Base-by-base conservation (phyloP, 148 eudicot genomes). In the Heliamphora exappendiculata region DNA sequence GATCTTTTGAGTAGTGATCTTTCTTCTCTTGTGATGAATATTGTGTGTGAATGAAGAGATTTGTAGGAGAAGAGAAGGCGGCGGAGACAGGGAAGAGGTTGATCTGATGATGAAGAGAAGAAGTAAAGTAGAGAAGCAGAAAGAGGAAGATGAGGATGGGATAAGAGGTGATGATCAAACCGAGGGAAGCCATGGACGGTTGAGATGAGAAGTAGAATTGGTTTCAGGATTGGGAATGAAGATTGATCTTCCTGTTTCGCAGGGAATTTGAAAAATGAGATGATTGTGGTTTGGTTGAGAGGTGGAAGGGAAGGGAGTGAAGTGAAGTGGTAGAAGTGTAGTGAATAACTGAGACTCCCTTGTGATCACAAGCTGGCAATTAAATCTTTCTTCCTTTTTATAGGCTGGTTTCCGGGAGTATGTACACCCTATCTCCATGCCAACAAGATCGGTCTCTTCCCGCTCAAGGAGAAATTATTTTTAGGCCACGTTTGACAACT, bases 61-160 rank as follows among this genome's bases (percentile, higher is more conserved):
- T 36, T 42, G 9, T 37, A 8, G 69, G 69, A 65, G 69, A 36
- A 65, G 44, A 65, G 13, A 20, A 65, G 45, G 26, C 73, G 0
- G 74, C 39, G 28, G 75, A 47, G 70, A 81, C 74, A 11, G 58
- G 66, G 44, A 78, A 67, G 24, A 47, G 69, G 5, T 57, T 53
- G 34, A 72, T 77, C 9, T 41, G 12, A 5, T 41, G 47, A 63
- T 41, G 12, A 5, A 67, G 47, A 63, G 64, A 53, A 55, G 26
- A 53, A 42, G 11, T 54, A 10, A 72, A 54, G 33, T 60, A 53
- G 64, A 81, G 39, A 73, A 73, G 44, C 26, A 73, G 49, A 20
- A 67, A 73, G 0, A 2, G 39, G 42, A 6, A 65, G 26, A 65
- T 42, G 45, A 10, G 20, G 9, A 34, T 65, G 20, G 22, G 49